A percentile compares a stretch with the other conserved stretches of the same genome.
phyloP scores from a whole-genome alignment of 441 rosid genomes.

The Adansonia madagascariensis region DNA sequence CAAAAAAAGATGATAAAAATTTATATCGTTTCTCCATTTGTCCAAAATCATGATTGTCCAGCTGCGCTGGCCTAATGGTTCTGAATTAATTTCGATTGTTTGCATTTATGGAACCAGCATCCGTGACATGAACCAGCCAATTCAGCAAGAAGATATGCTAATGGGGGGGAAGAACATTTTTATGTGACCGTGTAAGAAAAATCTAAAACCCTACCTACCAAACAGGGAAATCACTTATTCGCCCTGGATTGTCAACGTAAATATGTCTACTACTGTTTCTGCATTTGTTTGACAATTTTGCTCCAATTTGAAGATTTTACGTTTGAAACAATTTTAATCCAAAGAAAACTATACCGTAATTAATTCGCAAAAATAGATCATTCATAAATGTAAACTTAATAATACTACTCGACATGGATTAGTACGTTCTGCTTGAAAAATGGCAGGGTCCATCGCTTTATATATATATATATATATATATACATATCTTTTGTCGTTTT shows the following conservation, averaged over 20 bases:
- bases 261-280: background rate
- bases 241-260: slow-evolving; percentile 12
- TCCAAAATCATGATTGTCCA: slow-evolving; percentile 1
- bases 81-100: slow-evolving; percentile 2
- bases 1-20: too few relatives aligned
- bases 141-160: background rate
- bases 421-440: background rate
- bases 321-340: background rate
- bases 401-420: background rate
- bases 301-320: background rate
- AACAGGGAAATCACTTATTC: background rate
- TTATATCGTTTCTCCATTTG: background rate
- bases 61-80: background rate
- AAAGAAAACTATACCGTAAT: background rate
- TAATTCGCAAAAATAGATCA: too few relatives aligned
- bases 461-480: too few relatives aligned
- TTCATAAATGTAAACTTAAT: background rate
- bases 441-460: background rate
- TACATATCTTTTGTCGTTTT: background rate
- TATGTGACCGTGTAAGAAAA: background rate
- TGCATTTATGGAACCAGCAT: slow-evolving; percentile 2
- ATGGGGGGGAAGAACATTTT: background rate
- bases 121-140: background rate
- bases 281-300: background rate
- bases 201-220: background rate